Percentiles rank a stretch among this genome's conserved stretches.
Conservation (phyloP, 371 early-diverging fungal genomes). For the Parasitella parasitica region DNA sequence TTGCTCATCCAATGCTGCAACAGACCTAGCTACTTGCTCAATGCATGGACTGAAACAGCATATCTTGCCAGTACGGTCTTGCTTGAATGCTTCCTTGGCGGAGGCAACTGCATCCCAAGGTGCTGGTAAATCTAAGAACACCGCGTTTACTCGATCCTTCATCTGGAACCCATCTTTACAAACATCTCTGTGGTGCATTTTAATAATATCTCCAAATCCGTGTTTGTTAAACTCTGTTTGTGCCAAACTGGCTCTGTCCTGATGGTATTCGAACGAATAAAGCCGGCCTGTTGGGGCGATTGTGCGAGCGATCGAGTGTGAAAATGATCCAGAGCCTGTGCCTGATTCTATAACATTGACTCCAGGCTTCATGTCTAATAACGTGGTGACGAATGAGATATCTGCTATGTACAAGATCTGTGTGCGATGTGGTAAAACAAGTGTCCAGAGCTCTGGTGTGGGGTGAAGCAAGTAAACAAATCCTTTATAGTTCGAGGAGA, state of each 20-base stretch:
- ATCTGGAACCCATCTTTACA: conserved; percentile 89
- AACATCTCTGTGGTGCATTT: conserved; percentile 82
- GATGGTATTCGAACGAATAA: conserved; percentile 94
- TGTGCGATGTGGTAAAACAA: conserved; percentile 90
- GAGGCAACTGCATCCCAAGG: conserved; percentile 93
- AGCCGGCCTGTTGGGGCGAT: conserved; percentile 85
- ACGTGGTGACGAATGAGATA: conserved; percentile 82
- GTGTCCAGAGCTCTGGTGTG: conserved; percentile 96
- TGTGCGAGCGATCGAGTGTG: conserved; percentile 89
- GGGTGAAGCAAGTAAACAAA: conserved; percentile 89
- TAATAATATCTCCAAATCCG: conserved; percentile 65
- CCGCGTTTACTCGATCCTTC: conserved; percentile 74
- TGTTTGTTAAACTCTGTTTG: conserved; percentile 81
- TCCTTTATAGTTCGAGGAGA: conserved; percentile 73
- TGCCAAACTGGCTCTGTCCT: conserved; percentile 73
- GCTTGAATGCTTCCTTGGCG: conserved; percentile 82
- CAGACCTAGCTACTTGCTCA: conserved; percentile 90
- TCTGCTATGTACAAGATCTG: conserved; percentile 95
- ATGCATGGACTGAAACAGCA: conserved; percentile 96
- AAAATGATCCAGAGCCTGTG: conserved; percentile 95
- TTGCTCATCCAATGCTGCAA: conserved; percentile 68
- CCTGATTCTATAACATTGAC: conserved; percentile 89
- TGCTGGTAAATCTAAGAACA: conserved; percentile 95
- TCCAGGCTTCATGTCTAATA: conserved; percentile 86
- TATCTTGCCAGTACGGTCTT: conserved; percentile 75